phyloP scores from a whole-genome alignment of 202 grass and related monocot genomes.

The Zizania palustris region DNA sequence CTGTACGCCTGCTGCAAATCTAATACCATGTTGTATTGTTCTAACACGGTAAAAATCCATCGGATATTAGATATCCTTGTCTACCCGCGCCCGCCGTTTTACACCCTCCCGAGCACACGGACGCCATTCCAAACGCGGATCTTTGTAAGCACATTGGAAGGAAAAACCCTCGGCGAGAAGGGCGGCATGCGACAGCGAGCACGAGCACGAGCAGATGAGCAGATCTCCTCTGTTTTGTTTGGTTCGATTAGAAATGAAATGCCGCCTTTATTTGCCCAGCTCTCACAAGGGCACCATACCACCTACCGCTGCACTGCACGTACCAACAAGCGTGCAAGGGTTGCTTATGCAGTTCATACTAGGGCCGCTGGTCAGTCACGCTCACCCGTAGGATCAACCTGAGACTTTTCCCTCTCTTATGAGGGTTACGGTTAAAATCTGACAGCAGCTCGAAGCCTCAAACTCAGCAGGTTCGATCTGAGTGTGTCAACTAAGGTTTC shows the following conservation, averaged over 20 bases:
- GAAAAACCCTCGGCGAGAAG: neutral
- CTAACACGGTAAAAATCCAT: too few species aligned
- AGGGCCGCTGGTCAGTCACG: neutral
- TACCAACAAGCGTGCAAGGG: neutral
- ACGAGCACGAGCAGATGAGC: too few species aligned
- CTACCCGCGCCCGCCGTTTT: neutral
- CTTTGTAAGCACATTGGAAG: neutral
- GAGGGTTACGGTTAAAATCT: neutral
- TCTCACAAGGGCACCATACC: too few species aligned
- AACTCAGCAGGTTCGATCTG: neutral
- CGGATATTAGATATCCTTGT: too few species aligned
- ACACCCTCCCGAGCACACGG: neutral
- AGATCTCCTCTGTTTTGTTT: neutral
- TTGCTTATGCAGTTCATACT: too few species aligned
- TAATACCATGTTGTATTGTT: too few species aligned
- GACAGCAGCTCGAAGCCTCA: neutral
- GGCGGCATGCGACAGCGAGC: too few species aligned
- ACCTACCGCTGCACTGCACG: conserved; percentile 4
- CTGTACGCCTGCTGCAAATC: too few species aligned
- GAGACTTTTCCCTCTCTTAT: neutral
- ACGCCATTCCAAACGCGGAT: neutral
- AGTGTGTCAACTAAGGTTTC: neutral
- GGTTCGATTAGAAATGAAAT: too few species aligned
- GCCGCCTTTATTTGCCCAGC: too few species aligned
- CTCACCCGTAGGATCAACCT: neutral